phyloP scores from a whole-genome alignment of 2,329 filamentous ascomycete species.

The Beauveria sp. region DNA sequence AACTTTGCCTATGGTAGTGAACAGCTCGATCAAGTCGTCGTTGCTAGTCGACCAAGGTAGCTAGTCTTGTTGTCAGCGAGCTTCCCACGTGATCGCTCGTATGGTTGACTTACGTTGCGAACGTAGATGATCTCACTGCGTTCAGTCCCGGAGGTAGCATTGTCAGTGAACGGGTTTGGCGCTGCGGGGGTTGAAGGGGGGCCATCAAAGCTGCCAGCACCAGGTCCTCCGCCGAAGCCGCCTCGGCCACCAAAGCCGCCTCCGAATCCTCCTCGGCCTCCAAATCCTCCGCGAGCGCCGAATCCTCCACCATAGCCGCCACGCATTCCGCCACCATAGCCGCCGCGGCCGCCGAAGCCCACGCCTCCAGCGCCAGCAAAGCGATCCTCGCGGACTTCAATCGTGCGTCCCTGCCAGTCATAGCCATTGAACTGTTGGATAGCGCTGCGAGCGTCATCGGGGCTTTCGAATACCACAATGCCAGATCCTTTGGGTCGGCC shows the following conservation, averaged over 20 bases:
- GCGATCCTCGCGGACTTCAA: slow-evolving; percentile 94
- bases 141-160: slow-evolving; percentile 78
- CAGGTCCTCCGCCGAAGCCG: slow-evolving; percentile 35
- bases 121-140: slow-evolving; percentile 83
- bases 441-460: slow-evolving; percentile 89
- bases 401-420: slow-evolving; percentile 89
- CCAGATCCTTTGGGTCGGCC: slow-evolving; percentile 94
- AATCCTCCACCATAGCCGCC: slow-evolving; percentile 52
- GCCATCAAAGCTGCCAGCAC: slow-evolving; percentile 39
- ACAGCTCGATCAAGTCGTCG: slow-evolving; percentile 91
- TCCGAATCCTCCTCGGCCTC: slow-evolving; percentile 41
- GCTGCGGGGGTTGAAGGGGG: slow-evolving; percentile 40
- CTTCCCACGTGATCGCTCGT: not conserved
- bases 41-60: slow-evolving; percentile 99
- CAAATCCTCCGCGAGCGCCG: slow-evolving; percentile 41
- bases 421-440: slow-evolving; percentile 98
- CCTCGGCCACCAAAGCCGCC: slow-evolving; percentile 46
- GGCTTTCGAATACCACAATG: slow-evolving; percentile 91
- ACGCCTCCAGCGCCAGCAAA: slow-evolving; percentile 63
- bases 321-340: slow-evolving; percentile 50
- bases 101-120: slow-evolving; percentile 69
- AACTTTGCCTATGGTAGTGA: slow-evolving; percentile 96
- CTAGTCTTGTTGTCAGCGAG: slow-evolving; percentile 34
- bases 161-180: slow-evolving; percentile 91
- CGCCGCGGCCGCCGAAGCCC: slow-evolving; percentile 48